Conservation (phyloP, 2,329 filamentous ascomycete genomes). For the Ceratocystis cubensis region DNA sequence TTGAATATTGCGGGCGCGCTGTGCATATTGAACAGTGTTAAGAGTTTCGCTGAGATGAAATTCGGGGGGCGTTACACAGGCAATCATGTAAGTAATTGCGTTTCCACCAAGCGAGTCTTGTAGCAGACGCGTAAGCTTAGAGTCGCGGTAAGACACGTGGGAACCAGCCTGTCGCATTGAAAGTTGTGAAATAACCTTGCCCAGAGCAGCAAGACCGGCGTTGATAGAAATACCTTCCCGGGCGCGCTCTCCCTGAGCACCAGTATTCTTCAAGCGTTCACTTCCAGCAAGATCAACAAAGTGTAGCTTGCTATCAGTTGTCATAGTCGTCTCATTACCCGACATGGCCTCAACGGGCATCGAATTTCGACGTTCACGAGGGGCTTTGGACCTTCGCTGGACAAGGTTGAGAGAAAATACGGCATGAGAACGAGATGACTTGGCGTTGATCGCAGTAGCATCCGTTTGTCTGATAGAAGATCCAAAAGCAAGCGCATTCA, state of each 20-base stretch:
- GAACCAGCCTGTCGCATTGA: constrained; percentile 78
- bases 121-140: constrained; percentile 84
- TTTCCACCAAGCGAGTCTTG: constrained; percentile 96
- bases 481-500: constrained; percentile 80
- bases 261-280: constrained; percentile 92
- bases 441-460: constrained; percentile 91
- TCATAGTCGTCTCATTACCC: constrained; percentile 57
- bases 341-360: constrained; percentile 72
- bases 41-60: constrained; percentile 96
- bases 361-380: constrained; percentile 71
- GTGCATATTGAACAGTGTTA: constrained; percentile 95
- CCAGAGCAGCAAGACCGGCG: constrained; percentile 81
- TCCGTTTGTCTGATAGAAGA: constrained; percentile 93
- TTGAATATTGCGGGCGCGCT: constrained; percentile 89
- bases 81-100: constrained; percentile 98
- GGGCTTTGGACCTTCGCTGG: constrained; percentile 58
- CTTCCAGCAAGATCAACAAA: constrained; percentile 97
- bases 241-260: constrained; percentile 84
- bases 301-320: constrained; percentile 93
- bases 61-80: constrained; percentile 90
- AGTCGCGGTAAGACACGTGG: constrained; percentile 95
- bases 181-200: constrained; percentile 96
- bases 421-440: constrained; percentile 93
- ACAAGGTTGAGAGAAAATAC: constrained; percentile 93
- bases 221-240: constrained; percentile 98